Evolutionary conservation across 2,329 filamentous ascomycete genomes (phyloP), one percentile per base, ranked within the genome.

Genomic region (Fusarium austroafricanum): DNA sequence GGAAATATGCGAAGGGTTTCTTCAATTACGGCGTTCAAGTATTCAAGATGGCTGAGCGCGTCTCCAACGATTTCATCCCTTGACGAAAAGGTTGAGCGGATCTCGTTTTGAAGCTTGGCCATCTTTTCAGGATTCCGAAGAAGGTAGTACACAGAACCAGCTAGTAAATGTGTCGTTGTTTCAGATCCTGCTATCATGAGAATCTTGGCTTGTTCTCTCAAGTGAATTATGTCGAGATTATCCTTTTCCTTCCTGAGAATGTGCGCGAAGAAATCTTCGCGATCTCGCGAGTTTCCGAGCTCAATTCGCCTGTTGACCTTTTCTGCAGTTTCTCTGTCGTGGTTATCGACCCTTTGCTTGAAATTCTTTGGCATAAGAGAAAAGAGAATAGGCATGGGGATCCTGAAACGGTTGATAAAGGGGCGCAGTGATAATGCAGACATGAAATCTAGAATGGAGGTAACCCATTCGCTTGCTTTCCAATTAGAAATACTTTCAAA

Each of bases 171-270:
- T 11, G 67, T 50, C 0, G 45, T 59, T 1, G 63, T 70, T 11
- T 70, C 67, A 6, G 63, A 70, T 0, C 67, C 63, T 1, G 63
- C 59, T 6, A 67, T 1, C 11, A 65, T 55, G 4, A 70, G 17
- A 12, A 67, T 8, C 11, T 65, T 70, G 28, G 67, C 63, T 28
- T 70, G 67, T 11, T 70, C 59, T 11, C 55, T 20, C 2, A 70
- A 26, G 10, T 70, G 52, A 18, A 40, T 15, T 1, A 21, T 12
- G 15, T 57, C 45, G 6, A 59, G 33, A 7, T 44, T 39, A 2
- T 45, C 39, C 0, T 21, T 29, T 9, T 20, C 56, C 2, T 51
- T 55, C 0, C 46, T 45, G 5, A 70, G 52, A 12, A 70, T 54
- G 10, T 55, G 43, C 3, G 55, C 49, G 14, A 70, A 65, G 45